These are phyloP conservation scores for Carex myosuroides DNA, from an alignment of 176 grass and related monocot genomes.

Conservation along the genomic window DNA sequence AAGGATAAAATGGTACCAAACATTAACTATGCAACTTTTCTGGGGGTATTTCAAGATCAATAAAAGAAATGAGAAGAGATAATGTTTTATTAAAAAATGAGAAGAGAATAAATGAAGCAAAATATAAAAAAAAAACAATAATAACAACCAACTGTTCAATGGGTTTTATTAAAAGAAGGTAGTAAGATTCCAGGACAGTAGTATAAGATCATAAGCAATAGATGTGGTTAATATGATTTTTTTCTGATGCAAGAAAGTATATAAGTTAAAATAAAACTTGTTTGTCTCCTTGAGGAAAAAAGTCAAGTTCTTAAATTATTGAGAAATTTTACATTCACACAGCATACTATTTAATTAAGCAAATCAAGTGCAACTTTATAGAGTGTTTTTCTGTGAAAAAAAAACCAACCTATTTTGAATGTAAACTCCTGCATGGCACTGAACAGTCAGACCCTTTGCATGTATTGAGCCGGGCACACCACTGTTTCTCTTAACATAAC, in stretches of 20 bases:
- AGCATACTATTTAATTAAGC: conserved; percentile 13
- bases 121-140: background rate
- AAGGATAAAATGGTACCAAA: background rate
- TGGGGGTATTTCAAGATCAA: background rate
- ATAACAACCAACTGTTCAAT: background rate
- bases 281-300: background rate
- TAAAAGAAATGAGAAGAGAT: background rate
- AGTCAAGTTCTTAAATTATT: conserved; percentile 23
- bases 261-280: background rate
- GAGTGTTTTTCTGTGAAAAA: conserved; percentile 13
- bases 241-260: background rate
- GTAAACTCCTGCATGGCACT: conserved; percentile 1
- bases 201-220: background rate
- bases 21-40: background rate
- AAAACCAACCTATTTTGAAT: background rate
- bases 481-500: background rate
- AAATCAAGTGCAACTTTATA: conserved; percentile 21
- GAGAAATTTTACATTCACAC: conserved; percentile 14
- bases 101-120: background rate
- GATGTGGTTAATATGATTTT: background rate
- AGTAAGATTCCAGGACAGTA: background rate
- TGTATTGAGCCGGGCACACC: background rate
- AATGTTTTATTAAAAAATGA: background rate
- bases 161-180: background rate
- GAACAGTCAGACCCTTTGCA: conserved; percentile 18